Evolutionary conservation across 164 flowering plant genomes (phyloP), one percentile per base, ranked within the genome.

Genomic region (Tetracentron sinense): DNA sequence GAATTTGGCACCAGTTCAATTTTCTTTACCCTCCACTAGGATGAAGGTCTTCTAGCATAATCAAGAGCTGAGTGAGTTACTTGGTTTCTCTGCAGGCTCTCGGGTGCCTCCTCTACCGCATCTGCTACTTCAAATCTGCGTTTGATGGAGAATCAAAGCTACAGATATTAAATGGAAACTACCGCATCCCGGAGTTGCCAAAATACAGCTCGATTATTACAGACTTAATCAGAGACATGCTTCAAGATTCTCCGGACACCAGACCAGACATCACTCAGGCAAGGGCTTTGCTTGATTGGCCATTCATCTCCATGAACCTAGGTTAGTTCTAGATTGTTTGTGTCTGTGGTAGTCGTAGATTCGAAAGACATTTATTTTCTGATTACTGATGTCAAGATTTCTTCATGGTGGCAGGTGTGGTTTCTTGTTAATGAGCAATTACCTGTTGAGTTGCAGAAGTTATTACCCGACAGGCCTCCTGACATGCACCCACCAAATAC

Each of bases 211-310:
- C 90, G 0, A 61, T 64, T 1, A 54, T 92, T 19, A 83, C 81
- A 22, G 92, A 83, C 69, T 74, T 95, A 47, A 90, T 92, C 64
- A 82, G 69, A 56, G 99, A 95, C 81, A 83, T 90, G 97, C 97
- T 95, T 65, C 85, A 90, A 64, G 79, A 86, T 53, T 84, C 92
- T 21, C 99, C 98, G 55, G 90, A 86, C 17, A 80, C 69, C 79
- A 78, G 99, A 85, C 99, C 98, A 78, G 98, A 95, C 78, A 90
- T 95, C 88, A 88, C 90, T 78, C 99, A 95, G 98, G 99, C 96
- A 92, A 95, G 98, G 78, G 81, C 89, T 90, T 85, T 87, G 94
- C 95, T 88, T 85, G 89, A 87, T 92, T 87, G 88, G 92, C 80
- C 89, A 83, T 86, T 89, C 85, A 83, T 86, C 93, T 82, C 82